Evolutionary conservation across 108 stramenopile genomes (phyloP), one percentile per base, ranked within the genome.

Genomic region (Skeletonema marinoi): DNA sequence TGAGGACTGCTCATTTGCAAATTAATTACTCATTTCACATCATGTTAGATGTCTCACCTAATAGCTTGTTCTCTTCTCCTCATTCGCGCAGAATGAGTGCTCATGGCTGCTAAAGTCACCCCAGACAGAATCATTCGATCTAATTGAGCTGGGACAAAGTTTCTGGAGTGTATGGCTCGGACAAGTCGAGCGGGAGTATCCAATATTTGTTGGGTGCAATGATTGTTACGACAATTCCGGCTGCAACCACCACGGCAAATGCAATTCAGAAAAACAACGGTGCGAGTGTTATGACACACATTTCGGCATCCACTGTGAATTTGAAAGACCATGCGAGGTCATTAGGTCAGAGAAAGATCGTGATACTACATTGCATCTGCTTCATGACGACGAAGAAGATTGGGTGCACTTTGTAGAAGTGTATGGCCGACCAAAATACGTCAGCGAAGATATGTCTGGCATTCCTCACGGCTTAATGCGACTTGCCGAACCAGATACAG

Each of bases 51-150:
- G 12, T 31, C 17, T n/a, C n/a, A n/a, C n/a, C n/a, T 54, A 54
- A 31, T 8, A 2, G 5, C n/a, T 6, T 39, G 10, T 70, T 60
- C 6, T 63, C 9, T 56, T 48, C 62, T 50, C 62, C 72, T 64
- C 51, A 13, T 0, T 32, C 32, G 11, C 67, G 64, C 30, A 51
- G 33, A 78, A 78, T 60, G 77, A 78, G 36, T 78, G 77, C 33
- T 48, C 19, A 32, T 78, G 77, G 77, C 33, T 78, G n/a, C 59
- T 58, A 19, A 35, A 70, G 21, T 71, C 70, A 13, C 38, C 58
- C 4, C 14, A 71, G 11, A 71, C 70, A 30, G 31, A 54, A 33
- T 54, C 58, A 5, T 71, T 58, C 36, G 58, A 71, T 31, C 25
- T 71, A 10, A 19, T 71, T 10, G 58, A 17, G 13, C 6, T 32